A percentile compares a stretch with the other conserved stretches of the same genome.
Conservation (phyloP, 305 asterid species). For the Fraxinus greggii region DNA sequence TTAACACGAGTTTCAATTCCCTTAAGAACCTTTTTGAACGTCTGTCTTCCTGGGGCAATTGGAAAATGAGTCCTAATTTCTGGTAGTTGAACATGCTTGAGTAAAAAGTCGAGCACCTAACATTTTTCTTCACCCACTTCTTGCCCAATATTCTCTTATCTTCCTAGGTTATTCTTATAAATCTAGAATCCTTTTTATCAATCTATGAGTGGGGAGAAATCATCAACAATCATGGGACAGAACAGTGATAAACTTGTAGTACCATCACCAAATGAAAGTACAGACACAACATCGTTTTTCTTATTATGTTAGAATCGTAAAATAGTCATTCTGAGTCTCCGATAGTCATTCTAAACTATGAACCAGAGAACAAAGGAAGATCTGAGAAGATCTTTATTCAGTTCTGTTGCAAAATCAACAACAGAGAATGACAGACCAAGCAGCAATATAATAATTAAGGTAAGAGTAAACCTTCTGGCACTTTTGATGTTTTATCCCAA, state of each 20-base stretch:
- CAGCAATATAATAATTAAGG: conserved; percentile 56
- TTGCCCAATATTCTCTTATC: neutral
- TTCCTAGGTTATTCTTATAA: neutral
- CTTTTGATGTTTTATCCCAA: neutral
- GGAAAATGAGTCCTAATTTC: neutral
- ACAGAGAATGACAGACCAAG: conserved; percentile 44
- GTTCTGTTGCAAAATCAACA: conserved; percentile 26
- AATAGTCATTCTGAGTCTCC: conserved; percentile 7
- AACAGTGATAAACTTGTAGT: conserved; percentile 28
- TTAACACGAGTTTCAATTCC: neutral
- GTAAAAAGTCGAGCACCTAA: neutral
- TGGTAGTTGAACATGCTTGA: neutral
- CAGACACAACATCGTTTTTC: neutral
- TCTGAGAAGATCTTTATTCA: conserved; percentile 36
- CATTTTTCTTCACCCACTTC: conserved; percentile 19
- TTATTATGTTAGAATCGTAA: neutral
- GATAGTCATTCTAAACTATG: neutral
- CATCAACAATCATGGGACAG: conserved; percentile 29
- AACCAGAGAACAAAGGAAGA: conserved; percentile 45
- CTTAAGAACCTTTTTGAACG: neutral
- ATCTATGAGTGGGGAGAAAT: conserved; percentile 29
- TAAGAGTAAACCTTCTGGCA: neutral
- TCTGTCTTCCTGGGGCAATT: neutral
- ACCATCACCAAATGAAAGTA: conserved; percentile 33
- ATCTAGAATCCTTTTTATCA: conserved; percentile 10